Percentiles rank a stretch among this genome's conserved stretches.
Conservation (phyloP, 2,329 filamentous ascomycete genomes). For the Chrysoporthe deuterocubensis region DNA sequence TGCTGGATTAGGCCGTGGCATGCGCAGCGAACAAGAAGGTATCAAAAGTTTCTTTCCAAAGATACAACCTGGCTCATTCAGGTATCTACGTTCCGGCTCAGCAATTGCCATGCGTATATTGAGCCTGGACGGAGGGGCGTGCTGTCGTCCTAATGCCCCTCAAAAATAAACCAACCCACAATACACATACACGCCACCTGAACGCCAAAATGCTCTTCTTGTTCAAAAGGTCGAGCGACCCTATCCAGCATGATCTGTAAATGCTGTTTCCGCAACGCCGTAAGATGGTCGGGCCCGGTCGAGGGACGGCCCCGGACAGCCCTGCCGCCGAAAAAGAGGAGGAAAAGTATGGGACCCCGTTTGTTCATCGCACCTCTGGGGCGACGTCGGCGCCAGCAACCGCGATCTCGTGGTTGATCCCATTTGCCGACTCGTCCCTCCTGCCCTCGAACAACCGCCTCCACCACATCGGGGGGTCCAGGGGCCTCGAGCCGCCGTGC, state of each 20-base stretch:
- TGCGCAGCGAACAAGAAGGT: background rate
- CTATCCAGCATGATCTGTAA: slow-evolving; percentile 11
- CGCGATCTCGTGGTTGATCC: slow-evolving; percentile 65
- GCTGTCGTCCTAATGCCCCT: background rate
- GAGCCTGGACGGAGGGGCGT: background rate
- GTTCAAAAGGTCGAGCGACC: slow-evolving; percentile 1
- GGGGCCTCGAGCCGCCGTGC: slow-evolving; percentile 79
- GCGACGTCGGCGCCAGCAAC: slow-evolving; percentile 53
- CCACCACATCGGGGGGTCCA: slow-evolving; percentile 93
- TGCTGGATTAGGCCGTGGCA: background rate
- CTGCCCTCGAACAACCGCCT: slow-evolving; percentile 77
- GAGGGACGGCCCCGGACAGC: background rate
- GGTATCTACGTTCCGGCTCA: slow-evolving; percentile 12
- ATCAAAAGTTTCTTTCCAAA: background rate
- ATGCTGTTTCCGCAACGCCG: slow-evolving; percentile 20
- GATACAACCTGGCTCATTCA: slow-evolving; percentile 10
- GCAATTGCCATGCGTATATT: background rate
- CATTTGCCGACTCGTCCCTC: slow-evolving; percentile 51
- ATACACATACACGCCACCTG: background rate
- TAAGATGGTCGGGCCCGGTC: slow-evolving; percentile 12
- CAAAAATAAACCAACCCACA: background rate
- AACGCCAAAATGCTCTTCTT: slow-evolving; percentile 20
- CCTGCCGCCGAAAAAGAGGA: background rate
- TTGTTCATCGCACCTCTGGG: slow-evolving; percentile 41
- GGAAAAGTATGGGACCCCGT: slow-evolving; percentile 23